Base-by-base conservation (phyloP, 495 filamentous ascomycete genomes). In the Aspergillus affinis region DNA sequence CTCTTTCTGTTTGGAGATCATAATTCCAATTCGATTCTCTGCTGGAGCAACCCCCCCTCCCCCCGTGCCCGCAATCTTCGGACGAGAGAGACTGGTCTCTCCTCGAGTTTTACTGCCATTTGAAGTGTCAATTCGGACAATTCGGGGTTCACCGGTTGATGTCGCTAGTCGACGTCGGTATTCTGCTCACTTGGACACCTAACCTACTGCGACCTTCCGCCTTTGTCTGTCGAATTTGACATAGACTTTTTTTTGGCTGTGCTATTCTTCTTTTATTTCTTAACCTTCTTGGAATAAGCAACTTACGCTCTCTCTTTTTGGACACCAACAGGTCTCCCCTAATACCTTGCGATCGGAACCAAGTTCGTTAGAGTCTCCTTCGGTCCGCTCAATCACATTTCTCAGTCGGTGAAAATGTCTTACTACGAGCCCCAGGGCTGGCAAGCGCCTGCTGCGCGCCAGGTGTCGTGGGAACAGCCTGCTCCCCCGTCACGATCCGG, bases 351-450 rank as follows among this genome's bases (percentile, higher is more conserved):
- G 61, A 66, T 58, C 72, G 68, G 70, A 75, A 69, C 63, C 68
- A 50, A 54, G 62, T 62, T 67, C 68, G 67, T 71, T 66, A 69
- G 64, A 57, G 60, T 51, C 57, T 13, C 13, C 36, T 4, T 41
- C 36, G 12, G 36, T 62, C 60, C 61, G 55, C 55, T 59, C 61
- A 30, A 59, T 41, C 19, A 41, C 58, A 54, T 58, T 57, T 63
- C 58, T 41, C 36, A 17, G 36, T 67, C 62, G 46, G 47, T 65
- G 66, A 81, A 65, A 70, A 94, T 94, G 90, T 88, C 91, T 27
- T 96, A 93, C 79, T 96, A 97, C 83, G 91, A 95, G 75, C 84
- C 91, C 64, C 86, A 89, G 70, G 84, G 88, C 71, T 94, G 90
- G 91, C 85, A 89, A 62, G 73, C 84, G 49, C 83, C 83, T 29